Base-by-base conservation (phyloP, 805 yeast genomes). In the Candida piceae region DNA sequence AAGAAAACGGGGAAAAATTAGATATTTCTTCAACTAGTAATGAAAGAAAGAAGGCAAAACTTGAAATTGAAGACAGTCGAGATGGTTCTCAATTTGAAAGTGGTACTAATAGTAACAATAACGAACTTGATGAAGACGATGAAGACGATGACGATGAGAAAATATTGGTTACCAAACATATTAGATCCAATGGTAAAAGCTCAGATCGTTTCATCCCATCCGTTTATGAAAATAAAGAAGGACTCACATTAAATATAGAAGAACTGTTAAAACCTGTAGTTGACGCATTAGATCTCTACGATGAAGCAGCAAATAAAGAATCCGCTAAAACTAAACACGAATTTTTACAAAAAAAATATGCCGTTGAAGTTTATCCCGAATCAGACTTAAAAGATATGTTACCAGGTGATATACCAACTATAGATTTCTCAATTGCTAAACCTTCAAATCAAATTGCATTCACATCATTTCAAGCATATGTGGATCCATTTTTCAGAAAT, bases 371-470 rank as follows among this genome's bases (percentile, higher is more conserved):
- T n/a, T 93, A 78, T 56, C 98, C 98, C 0, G 74, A 79, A 22
- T 69, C 69, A 27, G 95, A 89, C 53, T 64, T 93, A 31, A 69
- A 76, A 46, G 82, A 78, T 38, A 60, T 83, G 43, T 66, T 93
- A 21, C 96, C 98, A 0, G 99, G 98, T 3, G 76, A 70, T 24
- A 80, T 88, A 18, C 98, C 98, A 9, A 79, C 84, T 57, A 73
- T 71, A 38, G 97, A 93, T 60, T 87, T 85, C 48, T 80, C 96
- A 5, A 77, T 78, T 44, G 76, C 80, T 11, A 90, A 89, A 52
- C 89, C 89, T 15, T 62, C 87, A 2, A 90, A 87, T 58, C 98
- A 93, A 63, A 93, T 90, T 13, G 96, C 88, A 53, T 88, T 84
- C 56, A 70, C 84, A 10, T 89, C 98, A 0, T 93, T 85, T 56